Evolutionary conservation across 2,329 filamentous ascomycete species (phyloP).

Genomic region (Aspergillus pseudoglaucus): DNA sequence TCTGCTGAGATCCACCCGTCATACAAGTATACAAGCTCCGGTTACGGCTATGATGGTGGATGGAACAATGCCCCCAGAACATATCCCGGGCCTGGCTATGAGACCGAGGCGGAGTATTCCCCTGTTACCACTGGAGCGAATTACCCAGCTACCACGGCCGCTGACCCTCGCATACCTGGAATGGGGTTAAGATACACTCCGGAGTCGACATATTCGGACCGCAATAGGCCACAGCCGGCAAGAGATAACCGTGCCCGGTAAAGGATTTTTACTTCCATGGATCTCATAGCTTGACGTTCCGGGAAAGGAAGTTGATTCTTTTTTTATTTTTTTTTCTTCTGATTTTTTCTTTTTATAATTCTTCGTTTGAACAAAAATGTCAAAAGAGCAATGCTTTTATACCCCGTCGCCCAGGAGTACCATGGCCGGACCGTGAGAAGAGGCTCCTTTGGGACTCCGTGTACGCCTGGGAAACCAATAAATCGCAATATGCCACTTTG

Average conservation of each 20-base stretch:
- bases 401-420: constrained; percentile 1
- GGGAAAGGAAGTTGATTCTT: constrained; percentile 5
- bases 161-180: constrained; percentile 35
- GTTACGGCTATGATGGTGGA: constrained; percentile 32
- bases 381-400: neutral
- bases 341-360: neutral
- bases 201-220: constrained; percentile 30
- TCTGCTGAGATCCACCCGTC: constrained; percentile 33
- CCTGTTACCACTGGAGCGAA: constrained; percentile 34
- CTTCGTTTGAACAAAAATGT: neutral
- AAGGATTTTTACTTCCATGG: constrained; percentile 8
- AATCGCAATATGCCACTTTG: constrained; percentile 12
- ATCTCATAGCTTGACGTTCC: constrained; percentile 3
- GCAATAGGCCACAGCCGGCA: constrained; percentile 34
- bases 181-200: constrained; percentile 40
- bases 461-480: neutral
- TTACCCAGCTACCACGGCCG: constrained; percentile 35
- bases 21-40: constrained; percentile 32
- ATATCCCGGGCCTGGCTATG: constrained; percentile 37
- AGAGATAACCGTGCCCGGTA: constrained; percentile 35
- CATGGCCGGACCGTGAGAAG: constrained; percentile 9
- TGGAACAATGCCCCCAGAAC: constrained; percentile 34
- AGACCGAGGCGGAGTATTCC: constrained; percentile 36
- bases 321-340: neutral
- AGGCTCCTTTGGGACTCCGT: constrained; percentile 2